phyloP scores from a whole-genome alignment of 2,329 filamentous ascomycete genomes.

The Calycina herbarum region DNA sequence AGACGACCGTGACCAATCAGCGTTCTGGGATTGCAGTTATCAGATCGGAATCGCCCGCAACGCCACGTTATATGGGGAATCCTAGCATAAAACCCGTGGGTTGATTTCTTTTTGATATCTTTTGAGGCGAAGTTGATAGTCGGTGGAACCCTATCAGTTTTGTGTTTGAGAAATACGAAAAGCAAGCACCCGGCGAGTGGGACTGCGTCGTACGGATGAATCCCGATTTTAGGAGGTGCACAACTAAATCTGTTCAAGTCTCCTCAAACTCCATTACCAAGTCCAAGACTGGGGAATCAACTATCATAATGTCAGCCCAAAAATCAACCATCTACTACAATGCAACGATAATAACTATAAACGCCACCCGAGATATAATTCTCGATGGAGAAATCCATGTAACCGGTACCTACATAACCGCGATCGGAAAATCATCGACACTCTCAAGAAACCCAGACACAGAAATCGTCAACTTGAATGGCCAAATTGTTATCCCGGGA shows the following conservation, averaged over 20 bases:
- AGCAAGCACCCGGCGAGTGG: background rate
- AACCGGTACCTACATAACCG: constrained; percentile 41
- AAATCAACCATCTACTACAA: constrained; percentile 43
- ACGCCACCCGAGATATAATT: constrained; percentile 46
- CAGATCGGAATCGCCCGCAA: constrained; percentile 23
- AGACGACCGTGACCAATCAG: constrained; percentile 24
- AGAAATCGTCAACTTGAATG: constrained; percentile 39
- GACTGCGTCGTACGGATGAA: background rate
- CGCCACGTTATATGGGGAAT: constrained; percentile 14
- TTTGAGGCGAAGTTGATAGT: background rate
- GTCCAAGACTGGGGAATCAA: background rate
- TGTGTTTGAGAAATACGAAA: background rate
- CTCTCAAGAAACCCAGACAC: constrained; percentile 35
- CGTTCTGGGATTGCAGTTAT: constrained; percentile 22
- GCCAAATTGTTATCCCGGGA: constrained; percentile 49
- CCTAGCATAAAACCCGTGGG: background rate
- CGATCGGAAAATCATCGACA: constrained; percentile 43
- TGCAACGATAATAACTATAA: constrained; percentile 54
- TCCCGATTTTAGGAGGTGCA: no score
- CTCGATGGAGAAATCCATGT: constrained; percentile 48
- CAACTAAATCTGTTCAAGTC: background rate
- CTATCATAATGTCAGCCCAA: constrained; percentile 15
- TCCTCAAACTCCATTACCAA: background rate
- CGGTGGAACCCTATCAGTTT: constrained; percentile 15
- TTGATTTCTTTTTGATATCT: background rate